Evolutionary conservation across 495 filamentous ascomycete genomes (phyloP).

Genomic region (Glonium stellatum): DNA sequence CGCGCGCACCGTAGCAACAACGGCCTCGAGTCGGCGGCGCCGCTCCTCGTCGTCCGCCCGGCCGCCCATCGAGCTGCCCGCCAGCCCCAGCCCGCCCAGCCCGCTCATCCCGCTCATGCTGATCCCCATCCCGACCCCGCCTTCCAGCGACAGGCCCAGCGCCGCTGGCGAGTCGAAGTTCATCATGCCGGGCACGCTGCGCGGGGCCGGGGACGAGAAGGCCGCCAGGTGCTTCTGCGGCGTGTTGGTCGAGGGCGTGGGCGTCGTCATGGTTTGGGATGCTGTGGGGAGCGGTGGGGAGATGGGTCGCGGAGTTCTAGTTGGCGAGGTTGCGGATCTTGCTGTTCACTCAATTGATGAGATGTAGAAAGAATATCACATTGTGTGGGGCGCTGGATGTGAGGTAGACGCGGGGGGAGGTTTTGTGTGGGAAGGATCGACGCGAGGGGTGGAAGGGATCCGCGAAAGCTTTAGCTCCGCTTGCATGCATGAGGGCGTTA

Average conservation of each 20-base stretch:
- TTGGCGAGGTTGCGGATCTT: too few species aligned
- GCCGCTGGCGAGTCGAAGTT: constrained; percentile 29
- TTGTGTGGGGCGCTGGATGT: neutral
- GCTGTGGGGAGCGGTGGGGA: neutral
- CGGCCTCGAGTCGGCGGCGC: constrained; percentile 46
- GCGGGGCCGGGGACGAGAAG: constrained; percentile 36
- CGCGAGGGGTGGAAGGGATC: neutral
- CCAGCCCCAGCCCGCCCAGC: constrained; percentile 21
- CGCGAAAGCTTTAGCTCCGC: too few species aligned
- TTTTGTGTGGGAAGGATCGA: neutral
- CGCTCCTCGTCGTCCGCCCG: constrained; percentile 51
- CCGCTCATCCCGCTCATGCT: constrained; percentile 31
- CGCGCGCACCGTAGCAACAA: constrained; percentile 44
- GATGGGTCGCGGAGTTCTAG: neutral
- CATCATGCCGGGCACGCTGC: constrained; percentile 30
- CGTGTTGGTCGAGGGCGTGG: constrained; percentile 29
- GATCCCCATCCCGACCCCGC: constrained; percentile 30
- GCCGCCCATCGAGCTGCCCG: constrained; percentile 25
- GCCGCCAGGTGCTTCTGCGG: constrained; percentile 23
- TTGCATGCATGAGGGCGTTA: too few species aligned
- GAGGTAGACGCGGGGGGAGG: neutral
- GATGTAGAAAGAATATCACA: neutral
- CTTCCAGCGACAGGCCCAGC: constrained; percentile 19
- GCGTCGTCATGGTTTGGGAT: constrained; percentile 31
- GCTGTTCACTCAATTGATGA: neutral